Base-by-base conservation (phyloP, 2,329 filamentous ascomycete genomes). In the Trichoderma lentiforme region DNA sequence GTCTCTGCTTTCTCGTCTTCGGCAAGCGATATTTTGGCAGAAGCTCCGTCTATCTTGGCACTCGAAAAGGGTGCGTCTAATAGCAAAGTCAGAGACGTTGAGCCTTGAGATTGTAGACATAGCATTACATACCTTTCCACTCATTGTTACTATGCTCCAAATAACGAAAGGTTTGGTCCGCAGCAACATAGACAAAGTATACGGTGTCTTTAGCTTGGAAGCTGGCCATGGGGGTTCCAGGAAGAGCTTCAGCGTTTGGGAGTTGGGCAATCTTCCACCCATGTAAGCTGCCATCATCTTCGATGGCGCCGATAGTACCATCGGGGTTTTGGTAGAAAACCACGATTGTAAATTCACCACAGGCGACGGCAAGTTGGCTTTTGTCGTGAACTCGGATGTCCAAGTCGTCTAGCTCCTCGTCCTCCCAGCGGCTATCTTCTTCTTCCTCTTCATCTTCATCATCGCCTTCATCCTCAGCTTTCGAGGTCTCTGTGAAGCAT, bases 121-220 rank as follows among this genome's bases (percentile, higher is more conserved):
- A 3, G 14, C 8, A 6, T 6, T n/a, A 24, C 28, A 15, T n/a
- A 67, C 70, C 70, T 43, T 67, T 71, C 70, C 70, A 71, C 51
- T 53, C 36, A 2, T 28, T 15, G 24, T 24, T n/a, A 1, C 21
- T 39, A 5, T 66, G 47, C 18, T 53, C 39, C n/a, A 71, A 1
- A n/a, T 53, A 66, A 18, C 53, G 70, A 14, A 67, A 3, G 21
- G 26, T 56, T 8, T 30, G 21, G 12, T 71, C 56, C 6, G 9
- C 6, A 6, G 39, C 47, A 4, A 56, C 39, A n/a, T 67, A 66
- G 11, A 71, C 60, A 4, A 67, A 30, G 15, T 61, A 67, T 2
- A 30, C 56, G 1, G 34, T 26, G 6, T 66, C 39, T 21, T 53
- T 15, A 3, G 36, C n/a, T 9, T 18, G 36, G 7, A 66, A 53